Conservation (phyloP, 2,329 filamentous ascomycete genomes). For the Hortaea sp. region DNA sequence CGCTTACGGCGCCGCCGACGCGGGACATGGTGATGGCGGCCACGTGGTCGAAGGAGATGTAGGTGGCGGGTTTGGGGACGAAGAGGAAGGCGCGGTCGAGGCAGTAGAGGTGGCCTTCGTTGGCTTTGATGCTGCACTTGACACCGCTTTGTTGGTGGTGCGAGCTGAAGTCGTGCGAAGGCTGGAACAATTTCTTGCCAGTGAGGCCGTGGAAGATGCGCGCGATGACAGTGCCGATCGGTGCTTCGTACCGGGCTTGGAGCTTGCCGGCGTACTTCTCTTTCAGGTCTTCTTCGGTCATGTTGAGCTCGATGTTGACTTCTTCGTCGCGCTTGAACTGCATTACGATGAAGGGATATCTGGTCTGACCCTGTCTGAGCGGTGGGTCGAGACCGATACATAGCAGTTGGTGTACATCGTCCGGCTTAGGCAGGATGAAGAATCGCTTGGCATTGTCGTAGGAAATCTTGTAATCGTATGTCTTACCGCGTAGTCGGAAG, state of each 20-base stretch:
- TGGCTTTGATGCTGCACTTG: slow-evolving; percentile 99
- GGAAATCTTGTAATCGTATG: slow-evolving; percentile 99
- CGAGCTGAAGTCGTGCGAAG: slow-evolving; percentile 86
- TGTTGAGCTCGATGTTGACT: slow-evolving; percentile 90
- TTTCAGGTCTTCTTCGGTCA: slow-evolving; percentile 80
- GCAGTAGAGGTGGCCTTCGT: slow-evolving; percentile 94
- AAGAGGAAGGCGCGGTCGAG: slow-evolving; percentile 98
- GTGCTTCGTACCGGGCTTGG: slow-evolving; percentile 81
- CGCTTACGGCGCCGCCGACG: slow-evolving; percentile 85
- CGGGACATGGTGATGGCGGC: slow-evolving; percentile 89
- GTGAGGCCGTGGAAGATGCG: slow-evolving; percentile 92
- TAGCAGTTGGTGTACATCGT: slow-evolving; percentile 91
- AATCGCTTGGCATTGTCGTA: slow-evolving; percentile 98
- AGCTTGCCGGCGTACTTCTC: slow-evolving; percentile 84
- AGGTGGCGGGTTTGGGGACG: slow-evolving; percentile 94
- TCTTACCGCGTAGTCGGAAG: slow-evolving; percentile 94
- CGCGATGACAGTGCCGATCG: slow-evolving; percentile 84
- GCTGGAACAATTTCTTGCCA: slow-evolving; percentile 88
- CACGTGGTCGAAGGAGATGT: slow-evolving; percentile 91
- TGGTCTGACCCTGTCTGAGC: slow-evolving; percentile 89
- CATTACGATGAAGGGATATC: slow-evolving; percentile 98
- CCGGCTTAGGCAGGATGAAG: slow-evolving; percentile 96
- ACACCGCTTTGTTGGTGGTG: slow-evolving; percentile 91
- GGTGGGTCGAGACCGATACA: slow-evolving; percentile 91
- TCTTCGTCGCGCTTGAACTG: slow-evolving; percentile 98